Evolutionary conservation across 2,329 filamentous ascomycete species (phyloP), one percentile per base, ranked within the genome.

Genomic region (Aspergillus amoenus): DNA sequence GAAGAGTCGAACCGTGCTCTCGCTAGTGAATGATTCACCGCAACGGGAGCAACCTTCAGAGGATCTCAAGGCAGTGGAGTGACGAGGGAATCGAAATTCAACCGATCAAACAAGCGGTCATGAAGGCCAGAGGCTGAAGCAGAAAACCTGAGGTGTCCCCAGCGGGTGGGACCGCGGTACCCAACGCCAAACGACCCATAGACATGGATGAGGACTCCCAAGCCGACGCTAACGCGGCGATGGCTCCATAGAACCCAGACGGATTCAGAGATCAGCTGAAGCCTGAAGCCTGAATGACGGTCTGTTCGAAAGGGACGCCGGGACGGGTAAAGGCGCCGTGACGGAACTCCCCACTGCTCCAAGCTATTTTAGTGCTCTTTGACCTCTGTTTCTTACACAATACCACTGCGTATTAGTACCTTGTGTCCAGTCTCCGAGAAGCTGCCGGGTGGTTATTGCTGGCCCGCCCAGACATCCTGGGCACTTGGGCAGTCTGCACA

Each of bases 161-260:
- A 18, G 40, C 52, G 32, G 55, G 64, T 65, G 64, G 64, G 55
- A 57, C 63, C 61, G 41, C 50, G 17, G 27, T 58, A 39, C 59
- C 60, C 59, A 61, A 59, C 61, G 53, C 67, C 66, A 66, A 69
- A 61, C 62, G 67, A 71, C 70, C 71, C 71, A 67, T 72, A 64
- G 70, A 68, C 66, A 68, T 72, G 70, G 71, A 71, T 61, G 67
- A 68, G 69, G 70, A 61, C 61, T 57, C 61, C 60, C 59, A 62
- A 64, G 62, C 64, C 63, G 63, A 64, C 63, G 60, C 65, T 66
- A 65, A 65, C 60, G 58, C 51, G 58, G 57, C 57, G 27, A 59
- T 64, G 65, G 64, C 65, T 66, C 64, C 60, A 66, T 62, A 62
- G 58, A 22, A 21, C 27, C 27, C 27, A 11, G 9, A 9, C 27